phyloP scores from a whole-genome alignment of 108 stramenopile genomes.

The Conticribra guillardii region DNA sequence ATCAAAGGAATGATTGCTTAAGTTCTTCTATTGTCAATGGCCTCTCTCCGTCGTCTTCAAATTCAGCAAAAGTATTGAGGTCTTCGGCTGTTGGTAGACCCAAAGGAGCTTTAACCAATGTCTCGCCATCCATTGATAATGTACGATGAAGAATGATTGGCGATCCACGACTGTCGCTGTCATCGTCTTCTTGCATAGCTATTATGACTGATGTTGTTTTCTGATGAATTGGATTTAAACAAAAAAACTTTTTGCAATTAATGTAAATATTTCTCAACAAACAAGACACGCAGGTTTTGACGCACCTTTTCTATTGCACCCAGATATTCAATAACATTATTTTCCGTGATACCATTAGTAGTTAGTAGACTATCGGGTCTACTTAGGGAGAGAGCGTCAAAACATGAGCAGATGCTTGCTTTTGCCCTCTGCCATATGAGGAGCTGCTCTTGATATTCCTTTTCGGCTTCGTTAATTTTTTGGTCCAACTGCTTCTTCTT shows the following conservation, averaged over 20 bases:
- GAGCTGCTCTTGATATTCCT: background rate
- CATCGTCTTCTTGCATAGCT: background rate
- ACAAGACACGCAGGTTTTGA: background rate
- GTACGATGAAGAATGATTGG: background rate
- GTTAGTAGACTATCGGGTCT: slow-evolving; percentile 12
- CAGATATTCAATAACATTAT: slow-evolving; percentile 19
- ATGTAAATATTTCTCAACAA: too few relatives aligned
- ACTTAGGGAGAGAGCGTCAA: background rate
- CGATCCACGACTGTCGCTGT: background rate
- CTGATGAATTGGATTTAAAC: background rate
- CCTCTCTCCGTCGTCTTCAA: slow-evolving; percentile 10
- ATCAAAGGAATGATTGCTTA: too few relatives aligned
- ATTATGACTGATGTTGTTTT: slow-evolving; percentile 10
- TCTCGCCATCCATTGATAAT: background rate
- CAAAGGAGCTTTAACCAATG: background rate
- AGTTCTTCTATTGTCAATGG: slow-evolving; percentile 16
- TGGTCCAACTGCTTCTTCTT: background rate
- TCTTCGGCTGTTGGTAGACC: background rate
- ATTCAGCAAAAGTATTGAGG: background rate
- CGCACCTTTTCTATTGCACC: slow-evolving; percentile 20
- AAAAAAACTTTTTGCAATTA: background rate
- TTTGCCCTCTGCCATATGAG: too few relatives aligned
- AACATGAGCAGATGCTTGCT: background rate
- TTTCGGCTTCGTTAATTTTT: background rate
- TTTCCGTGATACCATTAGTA: slow-evolving; percentile 7